Base-by-base conservation (phyloP, 768 basidiomycete genomes). In the Mycena floridula region DNA sequence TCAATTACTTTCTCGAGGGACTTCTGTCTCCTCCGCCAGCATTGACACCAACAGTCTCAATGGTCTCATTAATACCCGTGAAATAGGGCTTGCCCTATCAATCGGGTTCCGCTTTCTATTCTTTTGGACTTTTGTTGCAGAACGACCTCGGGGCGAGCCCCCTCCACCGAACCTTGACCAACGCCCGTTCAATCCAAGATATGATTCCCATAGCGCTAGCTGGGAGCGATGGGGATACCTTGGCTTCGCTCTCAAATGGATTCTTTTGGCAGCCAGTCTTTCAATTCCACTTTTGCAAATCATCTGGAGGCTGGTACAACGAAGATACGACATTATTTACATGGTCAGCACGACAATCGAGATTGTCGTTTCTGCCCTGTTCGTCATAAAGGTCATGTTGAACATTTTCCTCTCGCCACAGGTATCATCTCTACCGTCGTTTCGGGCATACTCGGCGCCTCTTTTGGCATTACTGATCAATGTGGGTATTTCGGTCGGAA, bases 161-260 rank as follows among this genome's bases (percentile, higher is more conserved):
- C 42, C 41, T 37, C 45, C 49, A 16, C 46, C 48, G 16, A 36
- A 46, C 20, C 38, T 50, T 1, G 30, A 46, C 26, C 25, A 43
- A 40, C n/a, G 46, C 40, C 32, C 30, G 56, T 44, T 59, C 5
- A 45, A 54, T 27, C 38, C 49, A 38, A 51, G 49, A 40, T 42
- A 48, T 11, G 47, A 46, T 44, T 47, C 50, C 37, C 82, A 85
- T 52, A 79, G 77, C 47, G 82, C 74, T 16, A 74, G 69, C 54
- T 88, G 86, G 87, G 51, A 57, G 45, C 73, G 77, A 35, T 85
- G 80, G 83, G 81, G 85, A 3, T 38, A 67, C 21, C 50, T 72
- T 11, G 84, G 85, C 18, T 56, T 66, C 9, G 16, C 76, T 23
- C 60, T 84, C 38, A 75, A 83, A 48, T 77, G 71, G 66, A 49